Evolutionary conservation across 345 rosid species (phyloP), one percentile per base, ranked within the genome.

Genomic region (Durio zibethinus): DNA sequence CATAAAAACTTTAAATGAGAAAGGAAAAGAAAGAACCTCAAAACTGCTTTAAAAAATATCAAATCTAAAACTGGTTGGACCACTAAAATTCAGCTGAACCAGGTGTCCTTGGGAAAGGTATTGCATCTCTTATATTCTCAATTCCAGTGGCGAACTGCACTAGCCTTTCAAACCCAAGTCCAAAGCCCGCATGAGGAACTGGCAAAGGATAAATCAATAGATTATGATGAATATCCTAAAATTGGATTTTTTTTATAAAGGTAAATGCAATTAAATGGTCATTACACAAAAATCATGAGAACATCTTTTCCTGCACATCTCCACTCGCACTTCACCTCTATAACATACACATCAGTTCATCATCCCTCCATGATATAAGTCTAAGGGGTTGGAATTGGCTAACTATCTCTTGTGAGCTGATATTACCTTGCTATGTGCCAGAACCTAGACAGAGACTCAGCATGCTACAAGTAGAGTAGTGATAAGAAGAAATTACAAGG

Each of bases 171-270:
- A 96, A 96, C 3, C 99, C 98, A 36, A 93, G 84, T 31, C 99
- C 98, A 31, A 92, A 96, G 10, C 99, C 99, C 23, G 99, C 93
- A 79, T 96, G 99, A 78, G 99, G 97, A 90, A 96, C 99, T 96
- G 89, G 25, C 56, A n/a, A 71, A 54, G 16, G 7, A 69, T 25
- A 53, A 78, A 63, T 15, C 31, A 40, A 2, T 47, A 72, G 66
- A 42, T 75, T 53, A 56, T 2, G 27, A 75, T 1, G 10, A 50
- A 31, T 40, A 4, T 47, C 10, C 10, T 63, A 12, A 59, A 16
- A 15, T 33, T 12, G 11, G 35, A 4, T 7, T 29, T 33, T 27
- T 7, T 29, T 33, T 27, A 20, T 10, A 18, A 56, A 18, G 48
- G 35, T 27, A 45, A 43, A 62, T 45, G 31, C 29, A 29, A 38